These are phyloP conservation scores for Nicotiana knightiana DNA, from an alignment of 257 asterid genomes.

Conservation along the genomic window DNA sequence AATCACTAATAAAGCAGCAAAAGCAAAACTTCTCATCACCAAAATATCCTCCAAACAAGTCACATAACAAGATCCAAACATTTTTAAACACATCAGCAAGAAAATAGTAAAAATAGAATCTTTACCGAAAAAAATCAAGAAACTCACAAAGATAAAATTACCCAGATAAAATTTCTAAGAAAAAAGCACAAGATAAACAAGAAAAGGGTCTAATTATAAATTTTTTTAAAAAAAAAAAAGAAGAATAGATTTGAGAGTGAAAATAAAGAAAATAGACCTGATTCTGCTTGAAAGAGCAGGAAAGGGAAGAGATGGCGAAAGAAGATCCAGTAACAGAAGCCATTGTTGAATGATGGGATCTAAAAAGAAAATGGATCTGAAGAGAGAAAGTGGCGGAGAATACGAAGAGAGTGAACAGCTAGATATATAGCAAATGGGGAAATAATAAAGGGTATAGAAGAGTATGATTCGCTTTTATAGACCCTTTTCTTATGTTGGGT, in stretches of 20 bases:
- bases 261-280: constrained; percentile 37
- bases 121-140: not conserved
- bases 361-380: constrained; percentile 27
- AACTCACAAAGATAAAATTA: not conserved
- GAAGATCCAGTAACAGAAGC: constrained; percentile 57
- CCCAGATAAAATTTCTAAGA: not conserved
- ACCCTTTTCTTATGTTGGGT: not conserved
- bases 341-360: constrained; percentile 34
- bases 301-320: constrained; percentile 29
- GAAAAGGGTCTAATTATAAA: not conserved
- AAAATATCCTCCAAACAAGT: not conserved
- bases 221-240: not conserved
- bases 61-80: not conserved
- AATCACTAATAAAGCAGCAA: not conserved
- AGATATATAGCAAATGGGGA: not conserved
- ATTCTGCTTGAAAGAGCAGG: constrained; percentile 50
- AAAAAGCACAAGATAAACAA: not conserved
- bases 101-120: not conserved
- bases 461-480: not conserved
- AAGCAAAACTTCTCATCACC: not conserved
- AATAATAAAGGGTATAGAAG: not conserved
- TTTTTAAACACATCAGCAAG: not conserved
- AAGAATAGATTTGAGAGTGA: not conserved
- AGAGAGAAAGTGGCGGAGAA: constrained; percentile 53
- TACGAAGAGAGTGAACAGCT: constrained; percentile 38